A percentile compares a stretch with the other conserved stretches of the same genome.
Evolutionary conservation across 345 rosid species (phyloP).

Genomic region (Cardamine occulta): DNA sequence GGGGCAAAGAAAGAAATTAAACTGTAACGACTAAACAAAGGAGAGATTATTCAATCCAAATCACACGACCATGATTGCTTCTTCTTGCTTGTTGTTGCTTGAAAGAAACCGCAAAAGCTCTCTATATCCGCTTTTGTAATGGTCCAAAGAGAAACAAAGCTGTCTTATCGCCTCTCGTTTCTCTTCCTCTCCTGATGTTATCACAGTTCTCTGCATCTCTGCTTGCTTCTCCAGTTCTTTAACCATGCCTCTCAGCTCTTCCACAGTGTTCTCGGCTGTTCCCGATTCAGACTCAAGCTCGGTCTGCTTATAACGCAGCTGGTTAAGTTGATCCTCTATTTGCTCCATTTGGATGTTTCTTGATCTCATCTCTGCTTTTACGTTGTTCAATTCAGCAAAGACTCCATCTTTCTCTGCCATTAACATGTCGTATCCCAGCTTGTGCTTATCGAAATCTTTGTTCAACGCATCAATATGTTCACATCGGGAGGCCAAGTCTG

Average conservation of each 20-base stretch:
- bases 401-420: constrained; percentile 60
- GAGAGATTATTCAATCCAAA: constrained; percentile 5
- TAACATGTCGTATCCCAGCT: constrained; percentile 54
- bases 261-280: constrained; percentile 41
- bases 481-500: constrained; percentile 46
- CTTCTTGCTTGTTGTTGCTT: constrained; percentile 43
- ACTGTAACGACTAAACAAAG: constrained; percentile 3
- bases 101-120: constrained; percentile 57
- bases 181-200: constrained; percentile 68
- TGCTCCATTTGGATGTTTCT: constrained; percentile 50
- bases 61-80: constrained; percentile 46
- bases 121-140: constrained; percentile 71
- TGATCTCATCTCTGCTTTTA: constrained; percentile 54
- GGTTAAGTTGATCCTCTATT: constrained; percentile 53
- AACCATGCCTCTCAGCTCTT: constrained; percentile 47
- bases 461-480: constrained; percentile 46
- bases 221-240: constrained; percentile 59
- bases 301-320: constrained; percentile 39
- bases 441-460: constrained; percentile 48
- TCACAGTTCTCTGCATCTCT: constrained; percentile 50
- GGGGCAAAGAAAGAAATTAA: constrained; percentile 11
- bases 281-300: constrained; percentile 48
- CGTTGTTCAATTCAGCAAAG: constrained; percentile 45
- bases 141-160: constrained; percentile 81
- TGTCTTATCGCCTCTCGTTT: constrained; percentile 89